Evolutionary conservation across 495 filamentous ascomycete species (phyloP).

Genomic region (Chlorociboria aeruginascens): DNA sequence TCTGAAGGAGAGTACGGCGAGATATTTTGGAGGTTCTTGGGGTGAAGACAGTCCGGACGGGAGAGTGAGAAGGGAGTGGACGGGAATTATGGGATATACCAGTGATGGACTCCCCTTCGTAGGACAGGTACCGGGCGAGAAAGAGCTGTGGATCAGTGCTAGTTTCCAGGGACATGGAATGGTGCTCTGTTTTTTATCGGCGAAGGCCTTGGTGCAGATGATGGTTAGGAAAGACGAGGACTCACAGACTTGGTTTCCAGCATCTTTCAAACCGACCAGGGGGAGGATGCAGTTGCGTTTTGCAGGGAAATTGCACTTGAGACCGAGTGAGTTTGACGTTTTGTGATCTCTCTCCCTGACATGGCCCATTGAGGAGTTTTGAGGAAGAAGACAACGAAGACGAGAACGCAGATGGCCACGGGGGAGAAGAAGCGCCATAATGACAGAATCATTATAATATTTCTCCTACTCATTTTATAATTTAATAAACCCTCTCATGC

Average conservation of each 20-base stretch:
- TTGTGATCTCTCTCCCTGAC: neutral
- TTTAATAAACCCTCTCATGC: too few species aligned
- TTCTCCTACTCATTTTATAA: too few species aligned
- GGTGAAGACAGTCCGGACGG: conserved; percentile 44
- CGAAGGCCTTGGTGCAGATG: conserved; percentile 38
- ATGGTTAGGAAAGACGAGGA: conserved; percentile 22
- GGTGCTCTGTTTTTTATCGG: conserved; percentile 44
- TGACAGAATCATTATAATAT: neutral
- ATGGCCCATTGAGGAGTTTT: neutral
- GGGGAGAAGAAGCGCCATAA: neutral
- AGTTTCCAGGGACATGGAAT: conserved; percentile 50
- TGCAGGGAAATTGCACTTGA: conserved; percentile 24
- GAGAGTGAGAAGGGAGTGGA: conserved; percentile 48
- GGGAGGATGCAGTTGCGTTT: conserved; percentile 33
- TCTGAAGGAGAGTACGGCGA: conserved; percentile 29
- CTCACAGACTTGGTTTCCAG: conserved; percentile 38
- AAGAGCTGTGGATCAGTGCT: conserved; percentile 36
- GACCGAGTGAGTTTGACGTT: neutral
- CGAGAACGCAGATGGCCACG: too few species aligned
- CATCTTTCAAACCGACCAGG: conserved; percentile 31
- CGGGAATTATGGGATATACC: conserved; percentile 46
- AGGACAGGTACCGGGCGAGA: conserved; percentile 27
- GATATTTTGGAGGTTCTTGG: conserved; percentile 46
- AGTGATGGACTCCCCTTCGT: conserved; percentile 47
- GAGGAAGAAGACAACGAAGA: too few species aligned